Conservation (phyloP, 371 early-diverging fungal genomes). For the Rhizomucor pusillus region DNA sequence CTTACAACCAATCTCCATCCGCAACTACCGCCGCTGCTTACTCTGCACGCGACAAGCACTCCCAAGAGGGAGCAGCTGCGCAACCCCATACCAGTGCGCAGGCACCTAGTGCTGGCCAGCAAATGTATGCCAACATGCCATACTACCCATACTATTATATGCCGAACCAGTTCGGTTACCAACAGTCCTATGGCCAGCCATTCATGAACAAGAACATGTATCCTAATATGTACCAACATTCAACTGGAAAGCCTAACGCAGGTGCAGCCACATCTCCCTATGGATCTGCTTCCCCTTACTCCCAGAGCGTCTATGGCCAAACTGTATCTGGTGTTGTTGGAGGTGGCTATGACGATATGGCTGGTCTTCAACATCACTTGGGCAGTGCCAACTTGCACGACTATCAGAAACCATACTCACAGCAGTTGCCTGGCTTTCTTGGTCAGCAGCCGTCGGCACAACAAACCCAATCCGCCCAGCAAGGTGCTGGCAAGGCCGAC, state of each 20-base stretch:
- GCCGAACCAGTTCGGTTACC: conserved; percentile 73
- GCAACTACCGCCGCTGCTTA: conserved; percentile 39
- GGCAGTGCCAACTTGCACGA: conserved; percentile 35
- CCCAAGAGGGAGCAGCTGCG: conserved; percentile 25
- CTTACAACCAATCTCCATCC: conserved; percentile 43
- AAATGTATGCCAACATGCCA: conserved; percentile 43
- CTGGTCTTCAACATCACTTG: conserved; percentile 28
- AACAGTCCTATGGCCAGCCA: conserved; percentile 75
- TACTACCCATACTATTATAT: conserved; percentile 80
- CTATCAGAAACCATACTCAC: conserved; percentile 41
- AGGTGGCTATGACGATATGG: conserved; percentile 49
- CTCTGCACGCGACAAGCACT: conserved; percentile 29
- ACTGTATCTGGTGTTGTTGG: conserved; percentile 9
- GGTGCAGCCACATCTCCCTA: conserved; percentile 31
- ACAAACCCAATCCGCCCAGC: conserved; percentile 9
- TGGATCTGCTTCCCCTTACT: conserved; percentile 27
- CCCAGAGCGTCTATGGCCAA: conserved; percentile 49
- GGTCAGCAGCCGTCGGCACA: conserved; percentile 9
- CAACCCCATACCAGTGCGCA: conserved; percentile 18
- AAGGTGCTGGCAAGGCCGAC: not conserved
- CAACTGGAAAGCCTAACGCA: conserved; percentile 26
- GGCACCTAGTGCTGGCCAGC: conserved; percentile 25
- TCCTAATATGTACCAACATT: conserved; percentile 62
- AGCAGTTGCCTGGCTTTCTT: conserved; percentile 22
- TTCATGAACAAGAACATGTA: conserved; percentile 86